These are phyloP conservation scores for Aspergillus fumigatiaffinis DNA, from an alignment of 2,329 filamentous ascomycete genomes.

Conservation along the genomic window DNA sequence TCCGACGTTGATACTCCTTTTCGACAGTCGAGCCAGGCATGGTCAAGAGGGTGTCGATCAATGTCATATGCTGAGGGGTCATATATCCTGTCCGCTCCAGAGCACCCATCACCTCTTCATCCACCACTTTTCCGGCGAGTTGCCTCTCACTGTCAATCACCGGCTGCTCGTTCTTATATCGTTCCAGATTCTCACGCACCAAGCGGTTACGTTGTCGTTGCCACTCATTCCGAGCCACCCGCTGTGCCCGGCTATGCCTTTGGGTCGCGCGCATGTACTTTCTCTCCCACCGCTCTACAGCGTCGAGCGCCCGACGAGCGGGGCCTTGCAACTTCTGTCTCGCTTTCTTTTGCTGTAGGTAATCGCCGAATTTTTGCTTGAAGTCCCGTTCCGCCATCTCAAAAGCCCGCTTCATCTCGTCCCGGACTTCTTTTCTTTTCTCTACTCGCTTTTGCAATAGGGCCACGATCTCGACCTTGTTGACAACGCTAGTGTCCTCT, in stretches of 20 bases:
- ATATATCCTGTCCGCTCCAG: constrained; percentile 21
- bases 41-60: constrained; percentile 22
- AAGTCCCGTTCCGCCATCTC: constrained; percentile 13
- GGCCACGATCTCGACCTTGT: too few relatives aligned
- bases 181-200: constrained; percentile 22
- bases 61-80: constrained; percentile 20
- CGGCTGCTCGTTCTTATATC: constrained; percentile 26
- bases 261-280: constrained; percentile 12
- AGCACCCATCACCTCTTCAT: constrained; percentile 20
- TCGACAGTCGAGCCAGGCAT: constrained; percentile 20
- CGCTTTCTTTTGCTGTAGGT: neutral
- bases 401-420: constrained; percentile 15
- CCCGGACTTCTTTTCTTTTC: constrained; percentile 12
- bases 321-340: neutral
- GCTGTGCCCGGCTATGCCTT: constrained; percentile 10
- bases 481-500: constrained; percentile 23
- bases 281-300: constrained; percentile 9
- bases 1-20: constrained; percentile 22
- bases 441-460: constrained; percentile 18
- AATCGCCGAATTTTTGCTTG: constrained; percentile 7
- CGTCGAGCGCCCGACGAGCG: neutral
- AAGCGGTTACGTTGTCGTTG: constrained; percentile 14
- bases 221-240: constrained; percentile 14
- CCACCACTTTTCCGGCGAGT: constrained; percentile 21
- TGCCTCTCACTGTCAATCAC: constrained; percentile 23